A percentile compares a stretch with the other conserved stretches of the same genome.
Evolutionary conservation across 2,329 filamentous ascomycete species (phyloP).

Genomic region (Phyllosticta capitalensis): DNA sequence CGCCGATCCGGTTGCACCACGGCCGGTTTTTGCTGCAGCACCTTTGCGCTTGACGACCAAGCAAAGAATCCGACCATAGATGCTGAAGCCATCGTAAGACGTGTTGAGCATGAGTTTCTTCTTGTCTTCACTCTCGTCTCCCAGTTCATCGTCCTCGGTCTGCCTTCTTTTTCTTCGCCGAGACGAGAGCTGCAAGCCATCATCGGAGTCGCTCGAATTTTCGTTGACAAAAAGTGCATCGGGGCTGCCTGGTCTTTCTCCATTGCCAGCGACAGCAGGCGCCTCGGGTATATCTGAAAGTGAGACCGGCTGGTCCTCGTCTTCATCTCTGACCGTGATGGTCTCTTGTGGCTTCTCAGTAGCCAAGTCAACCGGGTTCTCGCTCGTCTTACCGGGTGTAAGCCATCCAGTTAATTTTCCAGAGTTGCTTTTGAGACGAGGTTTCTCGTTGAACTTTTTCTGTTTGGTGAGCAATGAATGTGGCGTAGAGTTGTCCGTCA

Average conservation of each 20-base stretch:
- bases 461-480: conserved; percentile 82
- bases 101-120: conserved; percentile 85
- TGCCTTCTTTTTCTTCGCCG: neutral
- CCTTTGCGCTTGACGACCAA: conserved; percentile 72
- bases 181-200: conserved; percentile 6
- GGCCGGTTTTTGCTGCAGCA: conserved; percentile 1
- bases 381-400: conserved; percentile 25
- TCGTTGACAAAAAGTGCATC: conserved; percentile 24
- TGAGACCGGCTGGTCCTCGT: conserved; percentile 43
- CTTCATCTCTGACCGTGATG: conserved; percentile 44
- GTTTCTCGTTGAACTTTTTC: conserved; percentile 53
- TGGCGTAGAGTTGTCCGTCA: conserved; percentile 67
- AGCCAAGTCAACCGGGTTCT: conserved; percentile 33
- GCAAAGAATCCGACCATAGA: conserved; percentile 87
- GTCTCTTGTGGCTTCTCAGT: conserved; percentile 35
- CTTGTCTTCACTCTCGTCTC: conserved; percentile 68
- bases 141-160: conserved; percentile 13
- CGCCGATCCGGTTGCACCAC: conserved; percentile 6
- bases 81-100: conserved; percentile 89
- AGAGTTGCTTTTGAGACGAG: conserved; percentile 35
- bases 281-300: conserved; percentile 50
- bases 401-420: conserved; percentile 40
- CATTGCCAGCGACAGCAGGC: conserved; percentile 2
- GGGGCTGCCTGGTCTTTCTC: conserved; percentile 16
- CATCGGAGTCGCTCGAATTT: conserved; percentile 23